Base-by-base conservation (phyloP, 352 stramenopile species). In the Globisporangium spinosum region DNA sequence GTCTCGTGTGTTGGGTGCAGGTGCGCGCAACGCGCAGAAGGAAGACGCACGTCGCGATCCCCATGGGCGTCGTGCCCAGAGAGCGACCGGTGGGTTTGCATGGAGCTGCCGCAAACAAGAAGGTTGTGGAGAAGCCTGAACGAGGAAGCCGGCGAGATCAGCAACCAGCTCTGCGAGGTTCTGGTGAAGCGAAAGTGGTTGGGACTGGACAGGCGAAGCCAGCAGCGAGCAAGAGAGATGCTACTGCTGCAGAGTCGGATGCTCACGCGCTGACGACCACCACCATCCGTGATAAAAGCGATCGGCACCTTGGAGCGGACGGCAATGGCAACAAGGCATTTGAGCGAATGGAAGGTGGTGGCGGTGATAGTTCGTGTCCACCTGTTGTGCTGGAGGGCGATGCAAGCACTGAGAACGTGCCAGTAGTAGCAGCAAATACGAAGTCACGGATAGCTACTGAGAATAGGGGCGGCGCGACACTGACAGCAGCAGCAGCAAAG, bases 1-100 rank as follows among this genome's bases (percentile, higher is more conserved):
- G 83, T 64, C 83, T 83, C 1, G 49, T 75, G 5, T 94, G 83
- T 60, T 94, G 86, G 85, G 85, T 93, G 1, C 80, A 89, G 55
- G 82, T 90, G 13, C 85, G 91, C 60, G 76, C 77, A 23, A 92
- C 83, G 1, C 62, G 81, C 7, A 72, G 78, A 8, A 74, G 83
- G 1, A 88, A 88, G 68, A 55, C 67, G 47, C 85, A 93, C 27
- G 74, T 84, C 2, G 73, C 86, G 38, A 84, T 91, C 20, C 86
- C 86, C 10, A 91, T 92, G 79, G 65, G 9, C 25, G 25, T 58
- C 2, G 4, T 22, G 17, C 6, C 6, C 43, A 22, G 7, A 51
- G 43, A 51, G 17, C 43, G 43, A 23, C 17, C 43, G 17, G 7
- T 12, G 1, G 22, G 8, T 43, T 60, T 22, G 17, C 4, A 10